Evolutionary conservation across 768 basidiomycete genomes (phyloP).

Genomic region (Termitomyces sp.): DNA sequence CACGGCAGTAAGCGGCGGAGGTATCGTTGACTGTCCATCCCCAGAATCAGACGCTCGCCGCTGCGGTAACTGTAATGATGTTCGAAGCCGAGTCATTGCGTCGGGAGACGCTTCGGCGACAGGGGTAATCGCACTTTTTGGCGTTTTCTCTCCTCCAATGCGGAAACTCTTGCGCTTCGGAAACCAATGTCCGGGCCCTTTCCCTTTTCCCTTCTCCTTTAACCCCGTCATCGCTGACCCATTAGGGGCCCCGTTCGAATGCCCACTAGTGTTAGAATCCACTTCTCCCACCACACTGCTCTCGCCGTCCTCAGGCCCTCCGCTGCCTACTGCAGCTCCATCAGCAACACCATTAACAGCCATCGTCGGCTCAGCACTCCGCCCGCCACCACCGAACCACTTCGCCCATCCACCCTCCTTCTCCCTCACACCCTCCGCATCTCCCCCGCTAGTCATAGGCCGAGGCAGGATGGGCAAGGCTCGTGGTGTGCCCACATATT

Average conservation of each 20-base stretch:
- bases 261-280: slow-evolving; percentile 11
- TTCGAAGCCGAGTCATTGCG: slow-evolving; percentile 3
- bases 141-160: slow-evolving; percentile 28
- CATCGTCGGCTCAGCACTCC: background rate
- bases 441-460: slow-evolving; percentile 10
- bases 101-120: background rate
- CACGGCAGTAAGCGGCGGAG: background rate
- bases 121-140: slow-evolving; percentile 5
- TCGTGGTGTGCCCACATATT: background rate
- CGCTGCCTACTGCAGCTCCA: background rate
- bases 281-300: background rate
- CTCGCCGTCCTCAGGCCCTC: background rate
- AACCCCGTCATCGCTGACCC: background rate
- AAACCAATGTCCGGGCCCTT: slow-evolving; percentile 37
- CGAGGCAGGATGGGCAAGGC: slow-evolving; percentile 2
- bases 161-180: slow-evolving; percentile 47
- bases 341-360: background rate
- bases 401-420: slow-evolving; percentile 2
- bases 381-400: slow-evolving; percentile 10
- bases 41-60: slow-evolving; percentile 11
- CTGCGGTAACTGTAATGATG: slow-evolving; percentile 8
- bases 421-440: slow-evolving; percentile 1
- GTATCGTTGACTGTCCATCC: background rate
- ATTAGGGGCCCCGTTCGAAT: slow-evolving; percentile 13
- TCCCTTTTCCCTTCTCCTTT: slow-evolving; percentile 28